Base-by-base conservation (phyloP, 2,329 filamentous ascomycete genomes). In the Cryphonectria naterciae region DNA sequence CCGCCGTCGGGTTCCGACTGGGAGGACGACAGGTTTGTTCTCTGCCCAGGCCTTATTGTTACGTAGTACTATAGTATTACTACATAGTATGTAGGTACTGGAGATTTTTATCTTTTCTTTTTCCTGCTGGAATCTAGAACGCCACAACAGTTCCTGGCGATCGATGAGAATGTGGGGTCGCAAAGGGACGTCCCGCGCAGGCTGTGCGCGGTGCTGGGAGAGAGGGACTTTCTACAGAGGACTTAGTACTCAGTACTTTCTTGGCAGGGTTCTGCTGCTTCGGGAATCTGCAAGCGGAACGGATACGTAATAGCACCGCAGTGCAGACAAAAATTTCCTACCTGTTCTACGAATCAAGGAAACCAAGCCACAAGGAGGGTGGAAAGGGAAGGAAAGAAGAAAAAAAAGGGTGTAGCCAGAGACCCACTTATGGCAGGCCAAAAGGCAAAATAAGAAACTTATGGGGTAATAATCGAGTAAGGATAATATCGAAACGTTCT, bases 401-500 rank as follows among this genome's bases (percentile, higher is more conserved):
- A 46, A 15, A 52, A 28, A 22, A 28, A 41, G 52, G 6, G 39
- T 54, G 6, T 6, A 19, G 61, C 61, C 64, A 15, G 68, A 49
- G 61, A 65, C 60, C 68, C 68, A 67, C 68, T 65, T 41, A 68
- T 64, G 46, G 22, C 37, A 63, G 41, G 54, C 43, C 54, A 62
- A 32, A 15, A 62, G 61, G n/a, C 46, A 63, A 7, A 25, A 46
- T 32, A 54, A 56, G 41, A 11, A 68, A 69, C 35, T 63, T 62
- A 67, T 71, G 39, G 39, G 58, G 65, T 71, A 69, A 71, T 69
- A 2, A 67, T 71, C 67, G 68, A 67, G 70, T 71, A 71, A 67
- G 6, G 6, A 13, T 15, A 37, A 41, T 11, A 35, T 49, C 22
- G 8, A 35, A 39, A 46, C 22, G 10, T 5, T 15, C 52, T 15